Conservation (phyloP, 441 rosid genomes). For the Jatropha podagrica region DNA sequence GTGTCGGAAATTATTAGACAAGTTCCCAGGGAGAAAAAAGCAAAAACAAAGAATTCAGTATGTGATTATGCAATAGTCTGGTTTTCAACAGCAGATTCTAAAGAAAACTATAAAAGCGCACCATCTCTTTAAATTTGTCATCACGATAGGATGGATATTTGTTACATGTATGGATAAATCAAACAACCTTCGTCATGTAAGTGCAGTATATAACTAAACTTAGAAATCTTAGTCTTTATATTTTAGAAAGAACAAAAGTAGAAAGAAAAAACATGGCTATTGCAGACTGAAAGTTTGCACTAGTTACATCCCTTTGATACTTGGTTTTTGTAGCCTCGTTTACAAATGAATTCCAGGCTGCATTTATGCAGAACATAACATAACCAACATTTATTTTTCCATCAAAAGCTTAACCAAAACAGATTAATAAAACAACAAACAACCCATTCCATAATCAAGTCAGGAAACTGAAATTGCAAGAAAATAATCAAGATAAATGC, state of each 20-base stretch:
- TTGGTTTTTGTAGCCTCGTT: not conserved
- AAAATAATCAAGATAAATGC: not conserved
- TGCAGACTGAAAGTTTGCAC: not conserved
- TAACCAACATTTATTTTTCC: not conserved
- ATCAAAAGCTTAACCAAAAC: not conserved
- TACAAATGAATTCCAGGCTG: not conserved
- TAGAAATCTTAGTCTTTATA: not conserved
- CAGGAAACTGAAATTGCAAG: not conserved
- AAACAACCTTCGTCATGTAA: not conserved
- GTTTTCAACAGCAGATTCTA: not conserved
- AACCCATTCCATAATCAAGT: not conserved
- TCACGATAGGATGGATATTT: constrained; percentile 2
- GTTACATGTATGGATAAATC: not conserved
- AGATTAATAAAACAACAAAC: not conserved
- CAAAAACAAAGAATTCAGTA: not conserved
- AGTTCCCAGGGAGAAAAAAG: not conserved
- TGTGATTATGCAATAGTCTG: not conserved
- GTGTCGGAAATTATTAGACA: constrained; percentile 11
- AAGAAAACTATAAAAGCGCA: not conserved
- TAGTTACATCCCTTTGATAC: not conserved
- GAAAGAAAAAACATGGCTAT: not conserved
- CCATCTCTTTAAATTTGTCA: not conserved
- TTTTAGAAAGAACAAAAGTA: not conserved
- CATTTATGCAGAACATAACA: not conserved
- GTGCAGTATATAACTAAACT: not conserved